A percentile compares a stretch with the other conserved stretches of the same genome.
Conservation (phyloP, 441 rosid species). For the Aquilaria agallochum region DNA sequence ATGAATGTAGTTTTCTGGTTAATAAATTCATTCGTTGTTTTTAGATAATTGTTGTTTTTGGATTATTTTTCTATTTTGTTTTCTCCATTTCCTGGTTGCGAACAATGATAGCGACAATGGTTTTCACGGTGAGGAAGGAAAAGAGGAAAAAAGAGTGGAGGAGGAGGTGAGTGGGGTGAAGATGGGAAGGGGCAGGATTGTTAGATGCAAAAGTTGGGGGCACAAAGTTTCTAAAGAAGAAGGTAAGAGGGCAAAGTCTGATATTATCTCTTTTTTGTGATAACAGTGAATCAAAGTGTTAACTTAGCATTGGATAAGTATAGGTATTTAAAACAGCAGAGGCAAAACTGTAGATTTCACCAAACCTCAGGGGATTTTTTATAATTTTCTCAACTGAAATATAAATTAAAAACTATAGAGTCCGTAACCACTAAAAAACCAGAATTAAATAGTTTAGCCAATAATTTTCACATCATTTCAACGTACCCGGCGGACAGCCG, state of each 20-base stretch:
- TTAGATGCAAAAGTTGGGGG: not conserved
- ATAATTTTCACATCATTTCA: not conserved
- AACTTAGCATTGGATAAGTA: no score
- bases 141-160: not conserved
- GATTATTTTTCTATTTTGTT: no score
- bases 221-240: not conserved
- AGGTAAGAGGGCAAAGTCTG: not conserved
- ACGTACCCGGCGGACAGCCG: no score
- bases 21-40: not conserved
- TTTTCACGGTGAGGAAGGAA: not conserved
- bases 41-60: not conserved
- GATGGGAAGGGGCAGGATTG: not conserved
- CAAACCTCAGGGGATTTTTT: not conserved
- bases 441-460: not conserved
- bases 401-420: not conserved
- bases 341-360: not conserved
- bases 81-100: not conserved
- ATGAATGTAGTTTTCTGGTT: no score
- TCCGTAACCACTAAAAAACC: not conserved
- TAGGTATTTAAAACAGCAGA: not conserved
- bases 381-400: not conserved
- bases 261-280: no score
- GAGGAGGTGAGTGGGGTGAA: not conserved
- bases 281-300: not conserved
- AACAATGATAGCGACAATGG: not conserved